Conservation (phyloP, 2,329 filamentous ascomycete species). For the Metarhizium guizhouense region DNA sequence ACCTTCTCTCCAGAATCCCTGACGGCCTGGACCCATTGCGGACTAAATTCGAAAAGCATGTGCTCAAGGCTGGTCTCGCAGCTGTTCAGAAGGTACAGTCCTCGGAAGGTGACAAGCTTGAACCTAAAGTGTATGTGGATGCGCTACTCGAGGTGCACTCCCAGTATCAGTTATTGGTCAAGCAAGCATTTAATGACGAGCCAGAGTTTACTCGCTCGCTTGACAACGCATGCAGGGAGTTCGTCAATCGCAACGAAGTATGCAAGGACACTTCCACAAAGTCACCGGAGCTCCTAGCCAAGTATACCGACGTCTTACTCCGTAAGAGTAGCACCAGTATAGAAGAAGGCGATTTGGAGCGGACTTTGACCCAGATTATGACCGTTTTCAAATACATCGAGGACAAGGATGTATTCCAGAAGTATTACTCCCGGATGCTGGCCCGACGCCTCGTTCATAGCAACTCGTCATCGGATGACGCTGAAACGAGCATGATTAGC, state of each 20-base stretch:
- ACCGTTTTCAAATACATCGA: constrained; percentile 99
- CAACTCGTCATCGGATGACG: constrained; percentile 92
- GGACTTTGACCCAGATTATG: constrained; percentile 87
- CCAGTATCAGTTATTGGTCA: constrained; percentile 85
- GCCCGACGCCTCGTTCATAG: constrained; percentile 90
- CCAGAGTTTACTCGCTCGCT: constrained; percentile 93
- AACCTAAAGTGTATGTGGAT: constrained; percentile 95
- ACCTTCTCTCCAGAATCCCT: constrained; percentile 76
- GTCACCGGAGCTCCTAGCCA: constrained; percentile 88
- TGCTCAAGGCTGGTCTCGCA: constrained; percentile 77
- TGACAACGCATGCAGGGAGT: constrained; percentile 95
- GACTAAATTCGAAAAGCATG: constrained; percentile 82
- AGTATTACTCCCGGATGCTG: constrained; percentile 96
- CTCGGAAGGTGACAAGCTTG: constrained; percentile 77
- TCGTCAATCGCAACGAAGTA: constrained; percentile 94
- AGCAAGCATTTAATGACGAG: constrained; percentile 87
- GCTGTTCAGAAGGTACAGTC: constrained; percentile 87
- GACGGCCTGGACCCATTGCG: constrained; percentile 87
- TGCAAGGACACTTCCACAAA: constrained; percentile 91
- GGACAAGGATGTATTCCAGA: constrained; percentile 99
- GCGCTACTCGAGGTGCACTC: constrained; percentile 89
- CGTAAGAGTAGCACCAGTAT: constrained; percentile 90
- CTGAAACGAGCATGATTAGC: constrained; percentile 98
- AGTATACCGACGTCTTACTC: constrained; percentile 86
- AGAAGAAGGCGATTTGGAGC: constrained; percentile 89